Evolutionary conservation across 371 early-diverging fungal species (phyloP), one percentile per base, ranked within the genome.

Genomic region (Mortierella sp.): DNA sequence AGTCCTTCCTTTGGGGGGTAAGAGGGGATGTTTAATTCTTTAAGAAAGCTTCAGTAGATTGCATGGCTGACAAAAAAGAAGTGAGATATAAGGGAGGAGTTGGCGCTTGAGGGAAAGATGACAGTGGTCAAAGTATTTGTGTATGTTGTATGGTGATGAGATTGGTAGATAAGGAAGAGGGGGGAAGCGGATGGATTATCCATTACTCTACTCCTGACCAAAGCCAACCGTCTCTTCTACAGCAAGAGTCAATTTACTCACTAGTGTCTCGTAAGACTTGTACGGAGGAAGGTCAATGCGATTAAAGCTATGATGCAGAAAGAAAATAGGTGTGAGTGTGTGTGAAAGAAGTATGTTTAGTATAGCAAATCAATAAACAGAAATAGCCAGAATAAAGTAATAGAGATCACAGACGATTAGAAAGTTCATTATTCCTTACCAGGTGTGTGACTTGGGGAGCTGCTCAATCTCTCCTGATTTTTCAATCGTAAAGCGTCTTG

Each of bases 271-370:
- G 57, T 89, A 89, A 6, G 84, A 82, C 68, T 87, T 86, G 81
- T 98, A 98, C n/a, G 93, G 93, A 55, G 98, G 98, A 77, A 98
- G 85, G 77, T 97, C 97, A 64, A 98, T 90, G 53, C 97, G 95
- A 80, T 98, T 98, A 85, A 98, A 98, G 72, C 93, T 91, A 72
- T n/a, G 70, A 50, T 66, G 2, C 9, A 44, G 62, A 61, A 11
- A 55, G 19, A 44, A 48, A 3, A 26, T 16, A 23, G 26, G 55
- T 25, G 1, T 46, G 21, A 55, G 1, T 7, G 26, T 60, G 1
- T 16, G 26, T 0, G 45, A n/a, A 47, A 46, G 19, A 23, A 44
- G 7, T 0, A 58, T 18, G n/a, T 23, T 4, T 6, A 19, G 21
- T 7, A 5, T 37, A 0, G 45, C 14, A 25, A 53, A 16, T 43